phyloP scores from a whole-genome alignment of 208 protist genomes.

The Wallacemonas collosoma region DNA sequence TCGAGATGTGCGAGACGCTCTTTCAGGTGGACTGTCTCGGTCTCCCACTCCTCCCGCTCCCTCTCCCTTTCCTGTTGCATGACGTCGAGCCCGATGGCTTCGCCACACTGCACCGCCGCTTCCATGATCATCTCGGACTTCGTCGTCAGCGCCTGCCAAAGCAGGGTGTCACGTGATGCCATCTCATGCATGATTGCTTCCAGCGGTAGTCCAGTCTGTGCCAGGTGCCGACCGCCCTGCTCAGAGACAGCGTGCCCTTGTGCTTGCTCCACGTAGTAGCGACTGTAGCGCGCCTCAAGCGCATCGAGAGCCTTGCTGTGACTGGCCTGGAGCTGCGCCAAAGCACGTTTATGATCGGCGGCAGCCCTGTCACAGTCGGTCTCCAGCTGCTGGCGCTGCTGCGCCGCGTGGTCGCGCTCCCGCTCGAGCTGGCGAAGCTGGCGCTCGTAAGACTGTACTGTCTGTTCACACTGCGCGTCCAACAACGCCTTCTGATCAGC shows the following conservation, averaged over 20 bases:
- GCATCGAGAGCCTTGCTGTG: conserved; percentile 18
- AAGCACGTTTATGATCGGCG: conserved; percentile 14
- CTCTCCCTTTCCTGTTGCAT: not conserved
- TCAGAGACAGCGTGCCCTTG: conserved; percentile 3
- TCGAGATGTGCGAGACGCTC: conserved; percentile 23
- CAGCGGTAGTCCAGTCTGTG: too few relatives aligned
- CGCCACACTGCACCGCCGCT: not conserved
- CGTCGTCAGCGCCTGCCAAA: not conserved
- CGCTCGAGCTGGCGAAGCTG: conserved; percentile 13
- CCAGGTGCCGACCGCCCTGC: not conserved
- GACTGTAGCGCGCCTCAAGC: conserved; percentile 15
- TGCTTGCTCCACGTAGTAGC: conserved; percentile 7
- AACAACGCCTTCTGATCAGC: conserved; percentile 4
- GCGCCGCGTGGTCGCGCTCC: conserved; percentile 7
- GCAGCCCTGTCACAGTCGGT: conserved; percentile 11
- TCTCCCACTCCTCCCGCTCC: conserved; percentile 34
- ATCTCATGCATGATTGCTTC: not conserved
- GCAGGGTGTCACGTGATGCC: not conserved
- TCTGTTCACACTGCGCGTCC: not conserved
- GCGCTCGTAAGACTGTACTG: conserved; percentile 15
- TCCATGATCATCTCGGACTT: not conserved
- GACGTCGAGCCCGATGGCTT: not conserved
- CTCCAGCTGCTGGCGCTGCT: conserved; percentile 17
- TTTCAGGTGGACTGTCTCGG: conserved; percentile 34
- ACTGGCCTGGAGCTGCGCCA: not conserved